Percentiles rank a stretch among this genome's conserved stretches.
Evolutionary conservation across 345 rosid genomes (phyloP).

Genomic region (Combretum micranthum): DNA sequence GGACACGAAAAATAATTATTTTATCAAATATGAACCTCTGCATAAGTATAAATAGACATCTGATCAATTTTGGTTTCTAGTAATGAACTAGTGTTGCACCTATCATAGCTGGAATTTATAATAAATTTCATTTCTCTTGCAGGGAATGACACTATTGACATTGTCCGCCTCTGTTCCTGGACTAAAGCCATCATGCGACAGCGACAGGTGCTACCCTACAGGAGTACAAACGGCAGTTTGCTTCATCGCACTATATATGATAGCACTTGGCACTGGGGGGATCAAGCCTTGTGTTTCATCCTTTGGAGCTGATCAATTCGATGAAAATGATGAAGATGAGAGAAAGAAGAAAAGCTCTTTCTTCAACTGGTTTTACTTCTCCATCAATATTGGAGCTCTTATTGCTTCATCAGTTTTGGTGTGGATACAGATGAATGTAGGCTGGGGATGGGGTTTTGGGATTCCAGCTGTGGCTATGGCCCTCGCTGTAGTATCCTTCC

Average conservation of each 20-base stretch:
- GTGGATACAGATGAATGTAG: constrained; percentile 94
- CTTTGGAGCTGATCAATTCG: constrained; percentile 95
- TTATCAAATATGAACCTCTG: too few species aligned
- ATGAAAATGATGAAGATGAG: constrained; percentile 69
- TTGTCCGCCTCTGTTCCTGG: constrained; percentile 70
- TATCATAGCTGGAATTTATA: too few species aligned
- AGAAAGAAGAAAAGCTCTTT: constrained; percentile 77
- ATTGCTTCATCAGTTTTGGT: constrained; percentile 83
- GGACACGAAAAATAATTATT: too few species aligned
- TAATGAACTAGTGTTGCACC: too few species aligned
- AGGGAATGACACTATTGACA: constrained; percentile 95
- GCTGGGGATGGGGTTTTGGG: constrained; percentile 98
- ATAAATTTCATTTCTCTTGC: not conserved
- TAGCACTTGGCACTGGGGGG: constrained; percentile 94
- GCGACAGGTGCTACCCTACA: constrained; percentile 49
- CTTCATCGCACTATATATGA: constrained; percentile 72
- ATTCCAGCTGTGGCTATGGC: constrained; percentile 81
- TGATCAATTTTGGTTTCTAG: too few species aligned
- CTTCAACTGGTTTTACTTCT: constrained; percentile 96
- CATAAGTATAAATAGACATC: too few species aligned
- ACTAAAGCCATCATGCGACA: constrained; percentile 54
- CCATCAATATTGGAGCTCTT: constrained; percentile 83
- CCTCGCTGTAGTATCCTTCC: constrained; percentile 72
- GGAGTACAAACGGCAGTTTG: constrained; percentile 37
- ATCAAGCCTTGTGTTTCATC: constrained; percentile 98